Base-by-base conservation (phyloP, 345 rosid species). In the Mercurialis annua region DNA sequence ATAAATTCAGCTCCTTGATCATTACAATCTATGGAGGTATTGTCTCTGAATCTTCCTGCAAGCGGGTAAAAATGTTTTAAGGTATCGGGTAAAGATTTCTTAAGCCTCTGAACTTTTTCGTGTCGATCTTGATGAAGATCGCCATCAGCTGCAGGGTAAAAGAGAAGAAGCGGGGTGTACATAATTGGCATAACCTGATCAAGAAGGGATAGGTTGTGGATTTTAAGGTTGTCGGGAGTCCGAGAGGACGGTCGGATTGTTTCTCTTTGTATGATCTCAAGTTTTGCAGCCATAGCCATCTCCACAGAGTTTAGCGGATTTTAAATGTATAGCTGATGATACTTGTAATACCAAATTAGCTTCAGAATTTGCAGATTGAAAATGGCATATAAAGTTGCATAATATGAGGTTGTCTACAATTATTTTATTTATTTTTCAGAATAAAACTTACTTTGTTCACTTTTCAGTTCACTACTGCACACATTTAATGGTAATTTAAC, bases 1-100 rank as follows among this genome's bases (percentile, higher is more conserved):
- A 65, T 47, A 65, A 49, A 82, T 17, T 69, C 42, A 14, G 72
- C 72, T 54, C 88, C 87, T n/a, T 70, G 62, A 64, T 85, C 88
- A 46, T 74, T 72, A 43, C 88, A 83, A 2, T 81, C 81, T 2
- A 82, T 30, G 6, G 10, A 69, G n/a, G 2, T 21, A 51, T 69
- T 69, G 8, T 60, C 66, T 27, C 21, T 69, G 29, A 69, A n/a
- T 34, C 72, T 69, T 27, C 72, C 72, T 26, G 72, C 65, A 26
- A 69, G 23, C 24, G 72, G 72, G 58, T 59, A 59, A 26, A 59
- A 68, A 2, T 34, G 65, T 11, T 57, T 59, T 21, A 59, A 8
- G 46, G 72, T 38, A 49, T 68, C 40, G 36, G 72, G 59, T 12
- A 68, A 18, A 10, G 72, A 68, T 24, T 34, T 34, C 48, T 38